Evolutionary conservation across 352 stramenopile species (phyloP), one percentile per base, ranked within the genome.

Genomic region (Thalassiosira livingstoniorum): DNA sequence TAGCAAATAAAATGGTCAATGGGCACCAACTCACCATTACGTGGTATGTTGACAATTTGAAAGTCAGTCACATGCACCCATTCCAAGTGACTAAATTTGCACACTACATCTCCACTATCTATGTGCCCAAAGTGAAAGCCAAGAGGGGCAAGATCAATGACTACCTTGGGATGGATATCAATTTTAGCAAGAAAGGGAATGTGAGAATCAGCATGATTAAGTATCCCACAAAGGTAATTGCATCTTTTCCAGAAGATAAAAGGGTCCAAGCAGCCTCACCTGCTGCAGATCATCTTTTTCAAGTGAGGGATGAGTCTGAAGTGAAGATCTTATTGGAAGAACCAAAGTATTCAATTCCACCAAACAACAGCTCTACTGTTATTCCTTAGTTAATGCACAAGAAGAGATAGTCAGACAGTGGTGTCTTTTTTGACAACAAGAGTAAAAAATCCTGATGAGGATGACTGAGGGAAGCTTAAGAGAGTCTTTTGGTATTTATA

Each of bases 1-100:
- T 88, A 0, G 70, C 66, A 15, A 89, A 89, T 67, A 85, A 87
- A 25, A 54, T 81, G 0, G 74, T 85, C n/a, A 61, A 87, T 55
- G 77, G 78, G 15, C 75, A 77, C 11, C 80, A 87, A 57, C 78
- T 80, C 13, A 88, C 85, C 7, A 78, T 90, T 11, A 7, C 57
- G 1, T 88, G 71, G 67, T 64, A 83, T 73, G 72, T 80, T 2
- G 74, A 85, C 67, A 75, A 87, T 63, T n/a, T 78, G 0, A 83
- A 80, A 45, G 73, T 87, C 21, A 29, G 23, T 39, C 74, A 84
- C 39, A 45, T 47, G 4, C 23, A 81, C 27, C 4, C 53, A 37
- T 7, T 0, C 35, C 51, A 76, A 15, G 65, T 87, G 23, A 53
- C 0, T n/a, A 32, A 66, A 23, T 42, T 84, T 1, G 43, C 84